Percentiles rank a stretch among this genome's conserved stretches.
These are phyloP conservation scores for Epichloe elymi DNA, from an alignment of 2,329 filamentous ascomycete species.

Conservation along the genomic window DNA sequence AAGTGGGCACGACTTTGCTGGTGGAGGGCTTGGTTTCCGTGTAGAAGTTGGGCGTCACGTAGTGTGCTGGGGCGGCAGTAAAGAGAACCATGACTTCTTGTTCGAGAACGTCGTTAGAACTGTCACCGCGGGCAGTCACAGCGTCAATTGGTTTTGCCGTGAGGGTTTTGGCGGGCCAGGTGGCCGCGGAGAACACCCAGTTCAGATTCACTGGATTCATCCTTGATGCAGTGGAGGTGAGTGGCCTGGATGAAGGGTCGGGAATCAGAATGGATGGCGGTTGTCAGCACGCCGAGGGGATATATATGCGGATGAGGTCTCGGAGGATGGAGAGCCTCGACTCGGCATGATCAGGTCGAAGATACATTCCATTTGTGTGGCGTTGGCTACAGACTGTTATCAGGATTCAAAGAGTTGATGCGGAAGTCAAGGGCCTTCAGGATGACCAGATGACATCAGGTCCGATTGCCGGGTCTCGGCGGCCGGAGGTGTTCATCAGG, in stretches of 20 bases:
- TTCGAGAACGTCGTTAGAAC: slow-evolving; percentile 18
- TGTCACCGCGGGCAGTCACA: slow-evolving; percentile 9
- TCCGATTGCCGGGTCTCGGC: background rate
- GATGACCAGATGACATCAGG: background rate
- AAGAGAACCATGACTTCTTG: slow-evolving; percentile 52
- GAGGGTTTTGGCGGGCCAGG: slow-evolving; percentile 49
- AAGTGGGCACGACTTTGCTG: slow-evolving; percentile 52
- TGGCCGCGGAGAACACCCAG: slow-evolving; percentile 42
- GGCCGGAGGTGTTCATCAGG: background rate
- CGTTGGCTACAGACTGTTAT: no score
- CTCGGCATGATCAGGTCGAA: slow-evolving; percentile 41
- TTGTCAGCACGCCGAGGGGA: slow-evolving; percentile 50
- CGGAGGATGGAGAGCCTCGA: slow-evolving; percentile 33
- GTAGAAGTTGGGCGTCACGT: slow-evolving; percentile 59
- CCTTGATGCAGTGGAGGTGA: slow-evolving; percentile 40
- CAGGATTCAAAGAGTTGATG: background rate
- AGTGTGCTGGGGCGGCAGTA: slow-evolving; percentile 44
- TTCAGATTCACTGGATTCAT: slow-evolving; percentile 27
- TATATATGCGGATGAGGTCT: slow-evolving; percentile 45
- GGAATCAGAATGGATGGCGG: slow-evolving; percentile 37
- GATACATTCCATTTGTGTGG: slow-evolving; percentile 34
- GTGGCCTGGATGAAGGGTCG: slow-evolving; percentile 42
- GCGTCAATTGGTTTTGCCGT: slow-evolving; percentile 45
- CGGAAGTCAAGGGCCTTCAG: background rate
- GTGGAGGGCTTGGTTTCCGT: slow-evolving; percentile 48